Evolutionary conservation across 2,329 filamentous ascomycete species (phyloP), one percentile per base, ranked within the genome.

Genomic region (Penicillium frequentans): DNA sequence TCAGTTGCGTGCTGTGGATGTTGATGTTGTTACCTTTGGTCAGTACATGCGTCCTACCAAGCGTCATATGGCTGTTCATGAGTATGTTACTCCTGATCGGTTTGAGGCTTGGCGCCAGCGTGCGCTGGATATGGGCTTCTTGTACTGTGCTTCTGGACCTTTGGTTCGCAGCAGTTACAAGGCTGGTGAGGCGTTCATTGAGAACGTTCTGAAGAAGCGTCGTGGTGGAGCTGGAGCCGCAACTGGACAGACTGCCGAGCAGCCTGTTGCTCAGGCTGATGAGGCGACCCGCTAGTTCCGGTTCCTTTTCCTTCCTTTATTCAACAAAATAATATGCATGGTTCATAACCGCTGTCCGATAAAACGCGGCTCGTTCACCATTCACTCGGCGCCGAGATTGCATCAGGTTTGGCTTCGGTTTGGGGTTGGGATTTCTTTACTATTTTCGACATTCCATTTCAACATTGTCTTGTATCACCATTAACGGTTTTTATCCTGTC

Each of bases 11-110:
- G 87, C 87, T 63, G 84, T 86, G 56, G 81, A 90, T 58, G 93
- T 97, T 46, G 95, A 99, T 67, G 91, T 99, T 13, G 92, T 99
- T 56, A 99, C 95, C 0, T 99, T 99, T 66, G 95, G 95, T n/a
- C 95, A 99, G 80, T 99, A 99, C 81, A 99, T 99, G 95, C 90
- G 93, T 11, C 95, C 95, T 1, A 99, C 95, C 5, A 99, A 98
- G 82, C 86, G 93, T 45, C 95, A 99, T 75, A 93, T 99, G 86
- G 89, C 96, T 75, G 95, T 99, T 31, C 90, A 96, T 70, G 91
- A 93, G 74, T 99, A 99, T 73, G 85, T 99, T 47, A 93, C 92
- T 0, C 95, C 95, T 1, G 90, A 90, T 60, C 87, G 88, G 61
- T 99, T 99, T 71, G 93, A 98, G 71, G 80, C 90, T 69, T 99